Evolutionary conservation across 495 filamentous ascomycete species (phyloP).

Genomic region (Aspergillus olivimuriae): DNA sequence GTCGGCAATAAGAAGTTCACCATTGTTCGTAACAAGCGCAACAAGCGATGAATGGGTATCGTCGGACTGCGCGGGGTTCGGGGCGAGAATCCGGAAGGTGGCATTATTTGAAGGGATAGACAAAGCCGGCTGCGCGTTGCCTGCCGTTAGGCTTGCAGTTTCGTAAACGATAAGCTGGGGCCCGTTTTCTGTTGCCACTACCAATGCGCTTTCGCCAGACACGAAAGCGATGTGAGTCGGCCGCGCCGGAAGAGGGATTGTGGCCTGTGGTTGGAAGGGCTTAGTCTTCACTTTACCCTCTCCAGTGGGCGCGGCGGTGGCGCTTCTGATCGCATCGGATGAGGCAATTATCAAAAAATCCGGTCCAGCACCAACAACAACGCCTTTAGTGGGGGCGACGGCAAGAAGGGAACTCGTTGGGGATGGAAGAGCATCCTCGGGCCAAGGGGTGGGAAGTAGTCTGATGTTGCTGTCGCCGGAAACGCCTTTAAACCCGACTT

Average conservation of each 20-base stretch:
- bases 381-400: conserved; percentile 70
- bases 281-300: conserved; percentile 56
- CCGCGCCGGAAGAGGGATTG: conserved; percentile 62
- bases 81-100: conserved; percentile 64
- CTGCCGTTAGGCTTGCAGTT: conserved; percentile 56
- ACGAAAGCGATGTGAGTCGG: conserved; percentile 89
- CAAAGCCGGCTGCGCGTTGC: conserved; percentile 58
- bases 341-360: conserved; percentile 68
- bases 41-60: conserved; percentile 43
- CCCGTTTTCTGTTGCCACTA: conserved; percentile 76
- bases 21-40: conserved; percentile 72
- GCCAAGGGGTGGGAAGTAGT: conserved; percentile 74
- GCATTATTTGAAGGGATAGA: conserved; percentile 72
- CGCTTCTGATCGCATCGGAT: conserved; percentile 71
- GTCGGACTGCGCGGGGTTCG: conserved; percentile 68
- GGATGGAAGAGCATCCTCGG: conserved; percentile 61
- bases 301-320: conserved; percentile 54
- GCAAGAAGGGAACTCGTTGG: conserved; percentile 79
- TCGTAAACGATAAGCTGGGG: conserved; percentile 81
- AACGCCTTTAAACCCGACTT: conserved; percentile 75
- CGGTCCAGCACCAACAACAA: conserved; percentile 83
- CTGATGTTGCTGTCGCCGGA: conserved; percentile 75
- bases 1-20: conserved; percentile 78
- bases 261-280: conserved; percentile 66
- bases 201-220: conserved; percentile 72